phyloP scores from a whole-genome alignment of 768 basidiomycete species.

The Hypsizygus marmoreus region DNA sequence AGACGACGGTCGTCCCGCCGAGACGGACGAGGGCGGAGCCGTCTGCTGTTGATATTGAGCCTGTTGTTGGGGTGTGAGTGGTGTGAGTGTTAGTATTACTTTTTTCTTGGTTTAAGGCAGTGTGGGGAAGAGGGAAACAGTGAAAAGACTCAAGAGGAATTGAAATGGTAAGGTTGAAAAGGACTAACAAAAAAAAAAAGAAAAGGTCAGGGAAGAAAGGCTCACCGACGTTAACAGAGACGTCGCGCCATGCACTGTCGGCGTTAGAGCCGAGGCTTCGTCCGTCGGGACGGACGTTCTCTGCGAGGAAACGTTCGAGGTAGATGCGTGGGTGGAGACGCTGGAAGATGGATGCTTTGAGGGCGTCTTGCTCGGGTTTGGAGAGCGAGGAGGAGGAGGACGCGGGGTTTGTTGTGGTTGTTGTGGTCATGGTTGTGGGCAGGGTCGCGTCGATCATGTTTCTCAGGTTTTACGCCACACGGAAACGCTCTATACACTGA shows the following conservation, averaged over 20 bases:
- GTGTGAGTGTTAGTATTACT: background rate
- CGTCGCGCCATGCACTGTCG: slow-evolving; percentile 73
- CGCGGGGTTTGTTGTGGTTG: background rate
- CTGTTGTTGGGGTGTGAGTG: slow-evolving; percentile 36
- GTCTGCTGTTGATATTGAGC: slow-evolving; percentile 92
- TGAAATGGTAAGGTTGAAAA: background rate
- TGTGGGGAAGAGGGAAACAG: too few relatives aligned
- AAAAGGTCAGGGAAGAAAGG: slow-evolving; percentile 9
- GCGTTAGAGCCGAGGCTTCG: too few relatives aligned
- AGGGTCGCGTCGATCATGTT: slow-evolving; percentile 4
- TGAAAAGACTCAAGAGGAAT: too few relatives aligned
- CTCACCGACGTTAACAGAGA: slow-evolving; percentile 81
- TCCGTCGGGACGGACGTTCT: slow-evolving; percentile 83
- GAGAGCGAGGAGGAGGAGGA: slow-evolving; percentile 11
- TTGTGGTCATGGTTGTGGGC: slow-evolving; percentile 9
- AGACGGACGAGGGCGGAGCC: slow-evolving; percentile 90
- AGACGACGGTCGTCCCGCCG: slow-evolving; percentile 93
- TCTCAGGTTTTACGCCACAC: too few relatives aligned
- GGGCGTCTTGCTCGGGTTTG: slow-evolving; percentile 34
- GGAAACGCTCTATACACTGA: too few relatives aligned
- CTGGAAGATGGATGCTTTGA: slow-evolving; percentile 70
- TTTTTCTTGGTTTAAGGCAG: background rate
- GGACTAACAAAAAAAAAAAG: background rate
- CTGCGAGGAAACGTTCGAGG: slow-evolving; percentile 80
- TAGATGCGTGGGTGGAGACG: slow-evolving; percentile 89